A percentile compares a stretch with the other conserved stretches of the same genome.
These are phyloP conservation scores for Vigna hirtella DNA, from an alignment of 306 rosid genomes.

Conservation along the genomic window DNA sequence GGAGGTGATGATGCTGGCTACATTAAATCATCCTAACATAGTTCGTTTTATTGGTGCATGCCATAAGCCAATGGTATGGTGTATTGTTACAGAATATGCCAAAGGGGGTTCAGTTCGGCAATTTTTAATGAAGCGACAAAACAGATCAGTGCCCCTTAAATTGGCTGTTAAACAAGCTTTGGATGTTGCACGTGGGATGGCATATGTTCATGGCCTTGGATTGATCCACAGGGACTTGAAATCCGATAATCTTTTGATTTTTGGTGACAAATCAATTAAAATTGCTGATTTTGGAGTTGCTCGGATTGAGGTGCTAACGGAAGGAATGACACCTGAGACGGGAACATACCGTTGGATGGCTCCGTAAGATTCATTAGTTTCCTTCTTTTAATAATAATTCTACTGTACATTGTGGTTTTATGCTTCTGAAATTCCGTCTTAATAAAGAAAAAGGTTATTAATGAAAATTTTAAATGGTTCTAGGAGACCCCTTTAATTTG, in stretches of 20 bases:
- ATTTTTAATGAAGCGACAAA: conserved; percentile 80
- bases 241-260: conserved; percentile 94
- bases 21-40: conserved; percentile 88
- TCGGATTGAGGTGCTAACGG: conserved; percentile 98
- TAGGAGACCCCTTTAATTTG: not conserved
- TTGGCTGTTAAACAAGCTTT: conserved; percentile 96
- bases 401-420: not conserved
- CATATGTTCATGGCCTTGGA: conserved; percentile 88
- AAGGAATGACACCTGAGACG: conserved; percentile 99
- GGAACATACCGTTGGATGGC: conserved; percentile 99
- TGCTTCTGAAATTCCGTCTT: not conserved
- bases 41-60: conserved; percentile 97
- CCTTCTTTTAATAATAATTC: not conserved
- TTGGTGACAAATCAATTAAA: conserved; percentile 91
- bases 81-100: conserved; percentile 97
- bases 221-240: conserved; percentile 95
- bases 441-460: not conserved
- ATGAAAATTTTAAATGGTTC: conserved; percentile 13
- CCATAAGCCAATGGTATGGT: conserved; percentile 98
- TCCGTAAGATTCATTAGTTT: conserved; percentile 75
- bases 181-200: conserved; percentile 98
- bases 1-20: conserved; percentile 97
- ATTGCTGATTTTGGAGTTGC: conserved; percentile 99
- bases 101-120: conserved; percentile 97
- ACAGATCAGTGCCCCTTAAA: conserved; percentile 91